A percentile compares a stretch with the other conserved stretches of the same genome.
These are phyloP conservation scores for Fusarium sp. DNA, from an alignment of 2,329 filamentous ascomycete genomes.

Conservation along the genomic window DNA sequence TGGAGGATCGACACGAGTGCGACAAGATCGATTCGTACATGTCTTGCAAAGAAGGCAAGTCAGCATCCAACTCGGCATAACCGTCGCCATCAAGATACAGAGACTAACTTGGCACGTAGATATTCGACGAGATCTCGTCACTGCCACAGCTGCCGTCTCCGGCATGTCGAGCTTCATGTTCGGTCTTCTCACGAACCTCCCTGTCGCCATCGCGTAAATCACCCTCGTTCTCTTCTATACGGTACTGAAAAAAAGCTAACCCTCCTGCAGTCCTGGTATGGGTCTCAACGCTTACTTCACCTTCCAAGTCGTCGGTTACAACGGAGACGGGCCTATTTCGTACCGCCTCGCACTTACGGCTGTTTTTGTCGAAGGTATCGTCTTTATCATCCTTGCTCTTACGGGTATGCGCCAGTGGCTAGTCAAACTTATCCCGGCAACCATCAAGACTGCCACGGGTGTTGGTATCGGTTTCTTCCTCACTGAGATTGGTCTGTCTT, in stretches of 20 bases:
- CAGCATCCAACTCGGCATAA: fast-evolving
- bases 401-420: conserved; percentile 81
- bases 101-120: conserved; percentile 50
- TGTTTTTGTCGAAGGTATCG: conserved; percentile 74
- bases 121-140: conserved; percentile 82
- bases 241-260: conserved; percentile 9
- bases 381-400: conserved; percentile 73
- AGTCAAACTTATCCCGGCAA: conserved; percentile 73
- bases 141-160: conserved; percentile 83
- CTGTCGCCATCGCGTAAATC: conserved; percentile 60
- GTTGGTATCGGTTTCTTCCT: conserved; percentile 75
- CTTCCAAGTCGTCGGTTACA: conserved; percentile 74
- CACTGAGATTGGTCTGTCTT: conserved; percentile 76
- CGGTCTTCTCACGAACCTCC: conserved; percentile 84
- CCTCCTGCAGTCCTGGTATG: conserved; percentile 69
- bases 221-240: background rate
- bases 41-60: conserved; percentile 62
- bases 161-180: conserved; percentile 82
- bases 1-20: conserved; percentile 61
- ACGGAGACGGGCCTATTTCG: conserved; percentile 68
- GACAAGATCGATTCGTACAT: conserved; percentile 60
- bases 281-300: conserved; percentile 77
- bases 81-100: too few species aligned
- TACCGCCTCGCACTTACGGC: conserved; percentile 73
- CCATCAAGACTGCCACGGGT: conserved; percentile 74